phyloP scores from a whole-genome alignment of 2,329 filamentous ascomycete genomes.

The Cordyceps militaris region DNA sequence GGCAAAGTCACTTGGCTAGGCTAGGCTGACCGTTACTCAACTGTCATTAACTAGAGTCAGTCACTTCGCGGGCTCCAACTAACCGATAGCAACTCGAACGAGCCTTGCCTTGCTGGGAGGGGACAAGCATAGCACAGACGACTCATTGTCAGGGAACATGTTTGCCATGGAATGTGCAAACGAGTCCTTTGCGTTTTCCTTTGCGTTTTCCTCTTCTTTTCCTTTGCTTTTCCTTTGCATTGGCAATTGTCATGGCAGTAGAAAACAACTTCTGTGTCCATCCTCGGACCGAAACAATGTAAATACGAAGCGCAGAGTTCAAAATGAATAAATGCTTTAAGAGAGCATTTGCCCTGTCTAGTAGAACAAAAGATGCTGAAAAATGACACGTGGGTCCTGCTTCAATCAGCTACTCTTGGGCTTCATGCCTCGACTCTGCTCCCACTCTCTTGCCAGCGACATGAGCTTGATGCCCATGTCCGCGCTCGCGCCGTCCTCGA shows the following conservation, averaged over 20 bases:
- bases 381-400: background rate
- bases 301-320: background rate
- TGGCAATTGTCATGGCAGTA: background rate
- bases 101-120: too few relatives aligned
- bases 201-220: too few relatives aligned
- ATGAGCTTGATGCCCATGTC: conserved; percentile 29
- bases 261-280: background rate
- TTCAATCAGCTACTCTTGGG: conserved; percentile 1
- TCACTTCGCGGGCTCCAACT: too few relatives aligned
- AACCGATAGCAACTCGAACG: too few relatives aligned
- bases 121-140: too few relatives aligned
- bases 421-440: conserved; percentile 10
- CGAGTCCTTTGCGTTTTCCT: too few relatives aligned
- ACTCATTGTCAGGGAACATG: too few relatives aligned
- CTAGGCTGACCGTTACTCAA: too few relatives aligned
- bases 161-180: too few relatives aligned
- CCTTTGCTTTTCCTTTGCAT: too few relatives aligned
- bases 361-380: background rate
- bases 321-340: background rate
- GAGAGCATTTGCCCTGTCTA: background rate
- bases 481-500: conserved; percentile 32
- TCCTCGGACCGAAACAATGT: background rate
- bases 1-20: too few relatives aligned
- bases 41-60: too few relatives aligned
- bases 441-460: conserved; percentile 17